A percentile compares a stretch with the other conserved stretches of the same genome.
These are phyloP conservation scores for Isoetes taiwanensis DNA, from an alignment of 75 land plant genomes.

Conservation along the genomic window DNA sequence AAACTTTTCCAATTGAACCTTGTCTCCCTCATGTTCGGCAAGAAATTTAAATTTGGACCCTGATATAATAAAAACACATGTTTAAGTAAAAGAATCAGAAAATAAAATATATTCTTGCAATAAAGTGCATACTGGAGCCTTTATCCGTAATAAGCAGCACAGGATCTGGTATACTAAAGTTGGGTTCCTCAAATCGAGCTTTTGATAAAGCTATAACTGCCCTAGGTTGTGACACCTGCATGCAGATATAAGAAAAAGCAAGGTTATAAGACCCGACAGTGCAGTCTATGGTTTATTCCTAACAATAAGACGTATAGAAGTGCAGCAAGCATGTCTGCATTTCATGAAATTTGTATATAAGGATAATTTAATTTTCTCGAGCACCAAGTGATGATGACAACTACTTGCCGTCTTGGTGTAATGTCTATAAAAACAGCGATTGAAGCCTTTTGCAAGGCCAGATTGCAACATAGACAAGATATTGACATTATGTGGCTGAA, in stretches of 20 bases:
- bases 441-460: too few relatives aligned
- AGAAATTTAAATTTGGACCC: constrained; percentile 44
- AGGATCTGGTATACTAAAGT: constrained; percentile 51
- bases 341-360: too few relatives aligned
- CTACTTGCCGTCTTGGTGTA: neutral
- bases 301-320: too few relatives aligned
- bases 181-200: constrained; percentile 63
- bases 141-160: constrained; percentile 44
- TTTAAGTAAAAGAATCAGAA: neutral
- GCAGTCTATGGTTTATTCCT: too few relatives aligned
- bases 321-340: too few relatives aligned
- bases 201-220: constrained; percentile 42
- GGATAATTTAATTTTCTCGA: too few relatives aligned
- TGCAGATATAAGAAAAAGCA: too few relatives aligned
- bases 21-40: constrained; percentile 56
- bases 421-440: constrained; percentile 10
- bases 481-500: too few relatives aligned
- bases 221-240: constrained; percentile 64
- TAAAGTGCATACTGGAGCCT: constrained; percentile 39
- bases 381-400: neutral
- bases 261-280: too few relatives aligned
- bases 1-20: constrained; percentile 46
- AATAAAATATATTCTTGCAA: too few relatives aligned
- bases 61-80: constrained; percentile 9
- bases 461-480: too few relatives aligned